Percentiles rank a stretch among this genome's conserved stretches.
These are phyloP conservation scores for Hydrangea macrophylla DNA, from an alignment of 148 eudicot species.

Conservation along the genomic window DNA sequence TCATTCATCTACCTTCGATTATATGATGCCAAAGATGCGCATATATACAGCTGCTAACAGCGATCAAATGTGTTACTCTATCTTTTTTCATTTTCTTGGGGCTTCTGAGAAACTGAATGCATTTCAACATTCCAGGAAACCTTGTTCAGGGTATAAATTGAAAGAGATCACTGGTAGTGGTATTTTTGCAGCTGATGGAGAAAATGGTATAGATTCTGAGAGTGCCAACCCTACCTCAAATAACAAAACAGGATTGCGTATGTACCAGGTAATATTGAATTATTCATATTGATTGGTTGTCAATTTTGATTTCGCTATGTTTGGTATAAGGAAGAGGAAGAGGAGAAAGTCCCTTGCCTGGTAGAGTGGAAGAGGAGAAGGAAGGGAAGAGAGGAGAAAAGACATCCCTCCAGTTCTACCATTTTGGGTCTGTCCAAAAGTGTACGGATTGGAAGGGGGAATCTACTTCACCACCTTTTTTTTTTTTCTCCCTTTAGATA, in stretches of 20 bases:
- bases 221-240: conserved; percentile 28
- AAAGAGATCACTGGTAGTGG: conserved; percentile 93
- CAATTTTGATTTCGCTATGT: not conserved
- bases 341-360: too few relatives aligned
- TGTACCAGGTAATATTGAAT: conserved; percentile 51
- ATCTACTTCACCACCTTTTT: too few relatives aligned
- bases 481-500: too few relatives aligned
- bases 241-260: conserved; percentile 58
- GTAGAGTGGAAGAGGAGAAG: too few relatives aligned
- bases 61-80: not conserved
- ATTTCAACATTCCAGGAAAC: conserved; percentile 47
- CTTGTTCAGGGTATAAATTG: conserved; percentile 73
- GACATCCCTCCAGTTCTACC: too few relatives aligned
- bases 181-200: conserved; percentile 54
- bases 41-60: not conserved
- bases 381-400: too few relatives aligned
- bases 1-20: not conserved
- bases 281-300: not conserved
- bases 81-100: not conserved
- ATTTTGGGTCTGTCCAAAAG: too few relatives aligned
- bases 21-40: too few relatives aligned
- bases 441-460: too few relatives aligned
- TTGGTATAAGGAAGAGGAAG: not conserved
- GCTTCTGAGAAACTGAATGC: not conserved
- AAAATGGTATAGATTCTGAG: conserved; percentile 39